Evolutionary conservation across 768 basidiomycete species (phyloP).

Genomic region (Coprinellus micaceus): DNA sequence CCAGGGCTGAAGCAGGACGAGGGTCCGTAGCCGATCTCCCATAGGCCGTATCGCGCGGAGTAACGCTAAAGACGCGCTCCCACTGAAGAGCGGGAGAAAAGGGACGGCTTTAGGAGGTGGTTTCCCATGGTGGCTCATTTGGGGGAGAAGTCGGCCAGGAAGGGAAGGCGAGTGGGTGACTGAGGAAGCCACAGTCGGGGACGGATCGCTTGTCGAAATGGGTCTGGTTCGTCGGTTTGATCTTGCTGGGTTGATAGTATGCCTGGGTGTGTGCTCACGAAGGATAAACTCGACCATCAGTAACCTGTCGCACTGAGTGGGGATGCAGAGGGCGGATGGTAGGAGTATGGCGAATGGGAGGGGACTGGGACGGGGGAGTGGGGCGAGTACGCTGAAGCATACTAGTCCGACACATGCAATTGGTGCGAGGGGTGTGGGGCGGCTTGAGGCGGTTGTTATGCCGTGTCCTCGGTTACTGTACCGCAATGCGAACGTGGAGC

Average conservation of each 20-base stretch:
- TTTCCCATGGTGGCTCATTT: too few species aligned
- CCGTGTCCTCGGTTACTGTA: too few species aligned
- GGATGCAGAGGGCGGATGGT: constrained; percentile 14
- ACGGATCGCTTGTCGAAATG: constrained; percentile 52
- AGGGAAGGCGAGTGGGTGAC: constrained; percentile 61
- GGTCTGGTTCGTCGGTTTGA: constrained; percentile 67
- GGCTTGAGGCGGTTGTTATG: too few species aligned
- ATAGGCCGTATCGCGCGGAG: constrained; percentile 61
- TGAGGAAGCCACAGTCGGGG: constrained; percentile 57
- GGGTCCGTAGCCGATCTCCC: constrained; percentile 7
- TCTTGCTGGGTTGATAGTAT: constrained; percentile 52
- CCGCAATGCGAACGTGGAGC: too few species aligned
- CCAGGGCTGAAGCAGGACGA: constrained; percentile 12
- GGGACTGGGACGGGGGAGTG: too few species aligned
- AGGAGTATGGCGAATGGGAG: constrained; percentile 7
- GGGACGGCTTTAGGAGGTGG: too few species aligned
- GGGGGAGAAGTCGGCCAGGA: constrained; percentile 66
- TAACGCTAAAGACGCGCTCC: constrained; percentile 59
- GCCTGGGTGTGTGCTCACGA: constrained; percentile 57
- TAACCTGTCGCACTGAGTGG: constrained; percentile 39
- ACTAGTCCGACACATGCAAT: too few species aligned
- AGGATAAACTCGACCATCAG: constrained; percentile 44
- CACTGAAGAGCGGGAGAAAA: constrained; percentile 70
- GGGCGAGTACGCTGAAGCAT: too few species aligned
- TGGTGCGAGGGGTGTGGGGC: too few species aligned